phyloP scores from a whole-genome alignment of 225 moss, liverwort and hornwort genomes.

The Rhytidiadelphus loreus region DNA sequence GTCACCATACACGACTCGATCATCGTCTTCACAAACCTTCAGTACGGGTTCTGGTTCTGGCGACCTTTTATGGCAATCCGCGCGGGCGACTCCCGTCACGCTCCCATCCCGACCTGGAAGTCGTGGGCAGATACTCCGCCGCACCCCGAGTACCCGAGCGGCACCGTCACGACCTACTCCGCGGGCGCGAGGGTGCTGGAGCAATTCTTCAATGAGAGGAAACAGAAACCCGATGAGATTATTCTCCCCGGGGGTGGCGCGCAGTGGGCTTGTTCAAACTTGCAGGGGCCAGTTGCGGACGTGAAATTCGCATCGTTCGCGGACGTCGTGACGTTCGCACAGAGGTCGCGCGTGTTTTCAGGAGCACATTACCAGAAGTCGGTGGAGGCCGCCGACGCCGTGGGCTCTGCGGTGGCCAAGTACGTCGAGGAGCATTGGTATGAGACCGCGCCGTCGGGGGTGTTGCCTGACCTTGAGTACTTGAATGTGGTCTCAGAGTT shows the following conservation, averaged over 20 bases:
- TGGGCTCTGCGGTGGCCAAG: neutral
- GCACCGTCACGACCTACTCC: too few relatives aligned
- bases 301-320: neutral
- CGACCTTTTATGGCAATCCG: conserved; percentile 11
- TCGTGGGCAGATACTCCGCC: too few relatives aligned
- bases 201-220: too few relatives aligned
- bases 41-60: conserved; percentile 14
- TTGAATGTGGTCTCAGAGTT: neutral
- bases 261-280: neutral
- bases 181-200: too few relatives aligned
- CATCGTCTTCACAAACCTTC: neutral
- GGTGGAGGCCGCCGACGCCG: neutral
- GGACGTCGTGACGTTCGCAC: neutral
- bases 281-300: neutral
- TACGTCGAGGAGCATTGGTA: neutral
- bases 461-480: neutral
- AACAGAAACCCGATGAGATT: too few relatives aligned
- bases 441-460: neutral
- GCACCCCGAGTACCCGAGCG: too few relatives aligned
- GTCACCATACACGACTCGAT: neutral
- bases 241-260: too few relatives aligned
- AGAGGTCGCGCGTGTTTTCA: neutral
- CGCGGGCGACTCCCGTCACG: neutral
- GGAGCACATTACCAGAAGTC: neutral
- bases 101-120: neutral